Evolutionary conservation across 2,329 filamentous ascomycete genomes (phyloP).

Genomic region (Mycogone perniciosa): DNA sequence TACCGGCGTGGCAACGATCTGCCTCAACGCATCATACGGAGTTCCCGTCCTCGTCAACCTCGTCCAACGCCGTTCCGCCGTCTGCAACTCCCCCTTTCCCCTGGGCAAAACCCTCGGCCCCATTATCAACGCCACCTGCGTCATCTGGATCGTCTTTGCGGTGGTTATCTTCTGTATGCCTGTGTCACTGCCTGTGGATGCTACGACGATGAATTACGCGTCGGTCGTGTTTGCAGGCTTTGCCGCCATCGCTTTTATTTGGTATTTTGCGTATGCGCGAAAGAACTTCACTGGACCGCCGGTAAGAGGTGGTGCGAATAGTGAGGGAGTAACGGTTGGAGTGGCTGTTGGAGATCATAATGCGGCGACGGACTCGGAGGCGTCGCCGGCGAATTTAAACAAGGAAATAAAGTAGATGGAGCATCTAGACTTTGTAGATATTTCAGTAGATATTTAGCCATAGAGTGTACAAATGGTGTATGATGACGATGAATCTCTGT

Average conservation of each 20-base stretch:
- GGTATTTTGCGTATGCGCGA: slow-evolving; percentile 58
- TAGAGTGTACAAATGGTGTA: no score
- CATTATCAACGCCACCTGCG: slow-evolving; percentile 59
- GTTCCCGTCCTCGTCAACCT: slow-evolving; percentile 69
- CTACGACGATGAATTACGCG: slow-evolving; percentile 59
- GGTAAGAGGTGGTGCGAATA: slow-evolving; percentile 14
- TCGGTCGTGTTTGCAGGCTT: slow-evolving; percentile 60
- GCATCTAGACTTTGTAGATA: neutral
- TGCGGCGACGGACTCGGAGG: slow-evolving; percentile 6
- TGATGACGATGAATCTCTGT: no score
- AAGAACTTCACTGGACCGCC: slow-evolving; percentile 58
- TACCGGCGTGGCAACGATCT: slow-evolving; percentile 74
- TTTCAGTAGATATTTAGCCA: no score
- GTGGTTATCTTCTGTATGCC: slow-evolving; percentile 75
- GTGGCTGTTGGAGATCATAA: neutral
- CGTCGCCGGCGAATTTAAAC: neutral
- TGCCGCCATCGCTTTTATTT: slow-evolving; percentile 50
- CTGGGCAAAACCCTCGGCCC: slow-evolving; percentile 65
- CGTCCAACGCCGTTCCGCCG: slow-evolving; percentile 56
- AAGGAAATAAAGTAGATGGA: slow-evolving; percentile 3
- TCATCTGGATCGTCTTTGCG: slow-evolving; percentile 65
- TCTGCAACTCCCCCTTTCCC: slow-evolving; percentile 60
- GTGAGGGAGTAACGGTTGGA: slow-evolving; percentile 1
- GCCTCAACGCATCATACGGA: slow-evolving; percentile 67
- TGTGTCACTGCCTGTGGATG: slow-evolving; percentile 49